Conservation (phyloP, 2,329 filamentous ascomycete genomes). For the Myriosclerotinia scirpicola region DNA sequence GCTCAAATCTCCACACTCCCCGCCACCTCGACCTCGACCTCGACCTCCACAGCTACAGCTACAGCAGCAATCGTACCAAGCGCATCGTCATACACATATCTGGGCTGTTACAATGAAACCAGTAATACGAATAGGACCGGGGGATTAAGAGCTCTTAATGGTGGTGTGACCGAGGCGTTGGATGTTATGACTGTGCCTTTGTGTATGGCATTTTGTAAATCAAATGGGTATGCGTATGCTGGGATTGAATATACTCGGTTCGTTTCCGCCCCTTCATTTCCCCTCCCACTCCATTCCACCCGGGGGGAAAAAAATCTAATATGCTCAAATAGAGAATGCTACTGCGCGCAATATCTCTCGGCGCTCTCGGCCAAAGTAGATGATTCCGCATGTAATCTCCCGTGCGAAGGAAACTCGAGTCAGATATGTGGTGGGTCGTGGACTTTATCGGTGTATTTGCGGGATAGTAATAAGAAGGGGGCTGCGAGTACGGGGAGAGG, state of each 20-base stretch:
- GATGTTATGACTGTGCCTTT: conserved; percentile 34
- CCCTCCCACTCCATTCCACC: too few relatives aligned
- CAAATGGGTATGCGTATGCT: conserved; percentile 30
- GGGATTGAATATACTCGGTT: conserved; percentile 39
- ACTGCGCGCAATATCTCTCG: conserved; percentile 15
- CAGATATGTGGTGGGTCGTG: conserved; percentile 19
- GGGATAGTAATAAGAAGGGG: background rate
- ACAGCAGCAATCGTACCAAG: background rate
- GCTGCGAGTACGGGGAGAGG: background rate
- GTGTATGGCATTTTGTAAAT: conserved; percentile 33
- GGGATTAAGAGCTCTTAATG: conserved; percentile 9
- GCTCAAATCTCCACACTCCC: background rate
- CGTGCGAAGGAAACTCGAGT: conserved; percentile 14
- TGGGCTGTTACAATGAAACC: conserved; percentile 20
- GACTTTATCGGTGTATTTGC: conserved; percentile 14
- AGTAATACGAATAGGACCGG: background rate
- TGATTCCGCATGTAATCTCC: conserved; percentile 13
- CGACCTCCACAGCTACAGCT: background rate
- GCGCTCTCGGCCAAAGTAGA: background rate
- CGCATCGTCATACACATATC: conserved; percentile 11
- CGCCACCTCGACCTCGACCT: too few relatives aligned
- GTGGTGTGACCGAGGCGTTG: conserved; percentile 14
- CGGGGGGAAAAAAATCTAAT: too few relatives aligned
- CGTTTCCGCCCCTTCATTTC: conserved; percentile 3
- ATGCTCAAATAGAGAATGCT: conserved; percentile 10